Evolutionary conservation across 768 basidiomycete genomes (phyloP).

Genomic region (Serendipita sp.): DNA sequence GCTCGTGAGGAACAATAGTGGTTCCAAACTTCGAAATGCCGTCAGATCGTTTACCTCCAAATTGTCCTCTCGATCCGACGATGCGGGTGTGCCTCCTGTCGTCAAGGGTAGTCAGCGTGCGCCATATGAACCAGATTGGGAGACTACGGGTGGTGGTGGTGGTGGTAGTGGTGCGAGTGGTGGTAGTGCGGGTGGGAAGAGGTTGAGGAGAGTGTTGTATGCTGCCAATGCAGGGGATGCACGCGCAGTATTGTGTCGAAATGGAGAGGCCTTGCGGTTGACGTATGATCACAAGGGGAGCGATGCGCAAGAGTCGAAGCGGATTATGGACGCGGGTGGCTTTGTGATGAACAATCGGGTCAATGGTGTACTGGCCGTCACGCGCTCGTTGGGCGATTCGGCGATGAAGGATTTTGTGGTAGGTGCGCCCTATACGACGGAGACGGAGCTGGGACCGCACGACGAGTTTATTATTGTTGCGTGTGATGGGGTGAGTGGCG

Average conservation of each 20-base stretch:
- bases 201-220: constrained; percentile 64
- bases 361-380: constrained; percentile 93
- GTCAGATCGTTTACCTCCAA: neutral
- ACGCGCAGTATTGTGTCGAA: constrained; percentile 79
- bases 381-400: constrained; percentile 86
- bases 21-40: neutral
- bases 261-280: constrained; percentile 76
- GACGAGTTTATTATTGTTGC: constrained; percentile 94
- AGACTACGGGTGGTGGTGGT: neutral
- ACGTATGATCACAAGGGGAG: constrained; percentile 99
- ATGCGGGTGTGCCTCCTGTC: neutral
- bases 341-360: constrained; percentile 98
- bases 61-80: neutral
- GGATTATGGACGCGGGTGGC: constrained; percentile 93
- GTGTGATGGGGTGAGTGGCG: constrained; percentile 74
- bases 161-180: neutral
- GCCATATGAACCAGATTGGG: constrained; percentile 9
- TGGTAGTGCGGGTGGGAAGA: neutral
- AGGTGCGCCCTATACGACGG: constrained; percentile 95
- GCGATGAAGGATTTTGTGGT: constrained; percentile 99
- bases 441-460: constrained; percentile 74
- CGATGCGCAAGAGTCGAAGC: constrained; percentile 92
- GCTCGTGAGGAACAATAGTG: neutral
- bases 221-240: constrained; percentile 96
- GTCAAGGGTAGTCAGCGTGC: neutral